These are phyloP conservation scores for Sarocladium oryzae DNA, from an alignment of 2,329 filamentous ascomycete genomes.

Conservation along the genomic window DNA sequence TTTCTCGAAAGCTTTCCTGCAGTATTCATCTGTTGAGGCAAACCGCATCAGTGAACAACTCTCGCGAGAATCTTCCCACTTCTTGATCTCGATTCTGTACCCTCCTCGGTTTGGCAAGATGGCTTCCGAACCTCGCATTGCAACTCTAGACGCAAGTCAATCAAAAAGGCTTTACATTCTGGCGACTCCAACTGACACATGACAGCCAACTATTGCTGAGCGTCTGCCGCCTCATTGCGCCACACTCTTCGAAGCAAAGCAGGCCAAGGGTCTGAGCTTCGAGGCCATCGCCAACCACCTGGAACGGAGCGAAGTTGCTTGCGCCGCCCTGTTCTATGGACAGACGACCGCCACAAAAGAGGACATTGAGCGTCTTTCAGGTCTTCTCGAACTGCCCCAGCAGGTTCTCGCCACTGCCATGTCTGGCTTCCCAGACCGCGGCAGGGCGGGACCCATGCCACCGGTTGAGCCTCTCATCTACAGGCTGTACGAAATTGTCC, in stretches of 20 bases:
- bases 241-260: conserved; percentile 68
- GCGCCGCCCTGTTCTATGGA: conserved; percentile 87
- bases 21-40: too few species aligned
- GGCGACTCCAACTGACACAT: conserved; percentile 14
- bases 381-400: conserved; percentile 55
- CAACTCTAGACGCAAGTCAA: conserved; percentile 31
- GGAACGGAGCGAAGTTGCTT: conserved; percentile 74
- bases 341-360: conserved; percentile 68
- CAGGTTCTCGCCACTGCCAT: conserved; percentile 55
- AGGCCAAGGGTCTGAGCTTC: conserved; percentile 67
- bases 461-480: conserved; percentile 57
- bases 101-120: conserved; percentile 1
- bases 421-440: conserved; percentile 72
- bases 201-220: conserved; percentile 57
- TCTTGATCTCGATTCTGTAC: too few species aligned
- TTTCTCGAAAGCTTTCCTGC: not conserved
- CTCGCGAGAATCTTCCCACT: too few species aligned
- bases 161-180: not conserved
- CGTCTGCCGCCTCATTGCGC: conserved; percentile 65
- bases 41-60: too few species aligned
- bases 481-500: conserved; percentile 85
- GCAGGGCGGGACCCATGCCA: conserved; percentile 46
- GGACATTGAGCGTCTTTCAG: conserved; percentile 59
- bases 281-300: conserved; percentile 68
- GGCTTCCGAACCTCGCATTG: conserved; percentile 14